phyloP scores from a whole-genome alignment of 177 flowering plant genomes.

The Telopea speciosissima region DNA sequence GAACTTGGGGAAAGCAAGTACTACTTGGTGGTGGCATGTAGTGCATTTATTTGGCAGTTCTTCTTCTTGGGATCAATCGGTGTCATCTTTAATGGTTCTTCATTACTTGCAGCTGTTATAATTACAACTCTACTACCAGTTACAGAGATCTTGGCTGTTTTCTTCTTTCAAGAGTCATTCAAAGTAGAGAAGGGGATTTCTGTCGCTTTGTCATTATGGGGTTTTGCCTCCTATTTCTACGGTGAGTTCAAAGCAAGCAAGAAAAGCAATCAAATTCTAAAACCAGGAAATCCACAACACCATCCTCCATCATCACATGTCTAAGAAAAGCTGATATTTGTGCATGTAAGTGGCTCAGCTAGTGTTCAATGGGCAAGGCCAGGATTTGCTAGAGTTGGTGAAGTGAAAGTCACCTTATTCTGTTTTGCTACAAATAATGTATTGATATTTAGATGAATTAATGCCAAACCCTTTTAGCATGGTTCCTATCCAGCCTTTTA shows the following conservation, averaged over 20 bases:
- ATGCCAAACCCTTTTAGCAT: too few species aligned
- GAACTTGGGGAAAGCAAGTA: conserved; percentile 26
- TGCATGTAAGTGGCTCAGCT: too few species aligned
- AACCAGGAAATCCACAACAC: not conserved
- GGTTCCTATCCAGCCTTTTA: too few species aligned
- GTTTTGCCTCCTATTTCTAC: conserved; percentile 26
- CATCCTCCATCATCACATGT: too few species aligned
- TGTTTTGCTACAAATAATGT: too few species aligned
- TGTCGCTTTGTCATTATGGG: conserved; percentile 24
- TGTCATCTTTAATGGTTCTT: conserved; percentile 15
- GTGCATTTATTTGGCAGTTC: too few species aligned
- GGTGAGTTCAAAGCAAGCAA: conserved; percentile 17
- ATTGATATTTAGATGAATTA: too few species aligned
- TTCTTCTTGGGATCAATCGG: too few species aligned
- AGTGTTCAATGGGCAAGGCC: too few species aligned
- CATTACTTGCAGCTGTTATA: conserved; percentile 21
- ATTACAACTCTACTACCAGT: conserved; percentile 17
- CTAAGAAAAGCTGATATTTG: too few species aligned
- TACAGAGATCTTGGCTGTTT: conserved; percentile 15
- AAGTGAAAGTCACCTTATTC: too few species aligned
- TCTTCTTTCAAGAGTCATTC: conserved; percentile 21
- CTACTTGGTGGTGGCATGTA: conserved; percentile 10
- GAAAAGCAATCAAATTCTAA: conserved; percentile 1
- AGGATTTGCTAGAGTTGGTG: too few species aligned
- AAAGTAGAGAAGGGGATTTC: conserved; percentile 27